Percentiles rank a stretch among this genome's conserved stretches.
Evolutionary conservation across 2,329 filamentous ascomycete genomes (phyloP).

Genomic region (Neofusicoccum kwambonambiense): DNA sequence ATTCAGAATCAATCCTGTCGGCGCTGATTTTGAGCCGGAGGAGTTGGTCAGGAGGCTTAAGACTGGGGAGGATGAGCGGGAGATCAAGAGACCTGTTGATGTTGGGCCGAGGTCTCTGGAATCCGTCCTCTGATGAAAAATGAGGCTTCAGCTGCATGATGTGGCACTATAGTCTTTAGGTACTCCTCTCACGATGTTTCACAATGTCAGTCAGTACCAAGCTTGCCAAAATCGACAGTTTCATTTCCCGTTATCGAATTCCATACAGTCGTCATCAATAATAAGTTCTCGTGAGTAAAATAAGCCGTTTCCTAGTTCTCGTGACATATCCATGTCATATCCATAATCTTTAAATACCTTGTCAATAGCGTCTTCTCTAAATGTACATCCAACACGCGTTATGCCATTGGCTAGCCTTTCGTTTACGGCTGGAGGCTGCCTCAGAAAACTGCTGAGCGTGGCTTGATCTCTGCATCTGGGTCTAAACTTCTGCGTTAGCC

Average conservation of each 20-base stretch:
- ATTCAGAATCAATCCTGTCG: slow-evolving; percentile 47
- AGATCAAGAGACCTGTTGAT: slow-evolving; percentile 21
- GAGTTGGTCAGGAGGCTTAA: slow-evolving; percentile 35
- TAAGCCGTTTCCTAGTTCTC: too few species aligned
- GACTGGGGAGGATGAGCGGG: slow-evolving; percentile 25
- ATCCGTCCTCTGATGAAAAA: background rate
- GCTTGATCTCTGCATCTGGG: background rate
- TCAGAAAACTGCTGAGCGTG: background rate
- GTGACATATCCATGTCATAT: background rate
- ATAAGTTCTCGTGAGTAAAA: too few species aligned
- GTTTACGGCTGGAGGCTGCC: background rate
- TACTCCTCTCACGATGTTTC: too few species aligned
- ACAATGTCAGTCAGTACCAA: too few species aligned
- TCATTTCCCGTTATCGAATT: too few species aligned
- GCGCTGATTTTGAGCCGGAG: slow-evolving; percentile 47
- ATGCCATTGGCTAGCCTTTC: background rate
- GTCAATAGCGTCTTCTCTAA: background rate
- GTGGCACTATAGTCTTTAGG: background rate
- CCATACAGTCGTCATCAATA: too few species aligned
- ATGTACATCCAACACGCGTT: background rate
- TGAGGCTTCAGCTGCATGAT: background rate
- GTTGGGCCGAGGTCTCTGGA: slow-evolving; percentile 12
- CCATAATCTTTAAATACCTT: background rate
- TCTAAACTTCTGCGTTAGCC: background rate
- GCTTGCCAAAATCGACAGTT: too few species aligned